Percentiles rank a stretch among this genome's conserved stretches.
Evolutionary conservation across 1,284 basidiomycete species (phyloP).

Genomic region (Sphaerobolus stellatus): DNA sequence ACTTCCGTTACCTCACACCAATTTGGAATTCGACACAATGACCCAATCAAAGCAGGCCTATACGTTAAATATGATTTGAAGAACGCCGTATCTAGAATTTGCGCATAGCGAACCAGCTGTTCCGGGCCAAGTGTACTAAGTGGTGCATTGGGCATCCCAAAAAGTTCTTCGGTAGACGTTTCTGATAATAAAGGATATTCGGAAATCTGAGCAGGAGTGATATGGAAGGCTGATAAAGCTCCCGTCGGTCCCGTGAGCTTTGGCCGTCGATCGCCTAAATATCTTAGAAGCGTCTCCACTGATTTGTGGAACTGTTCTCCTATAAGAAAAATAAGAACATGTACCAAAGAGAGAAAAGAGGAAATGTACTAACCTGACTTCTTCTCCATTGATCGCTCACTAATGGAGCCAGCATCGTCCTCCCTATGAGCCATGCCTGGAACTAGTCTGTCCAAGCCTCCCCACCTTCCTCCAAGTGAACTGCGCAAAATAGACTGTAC

Average conservation of each 20-base stretch:
- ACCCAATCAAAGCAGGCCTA: slow-evolving; percentile 80
- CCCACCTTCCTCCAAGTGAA: slow-evolving; percentile 27
- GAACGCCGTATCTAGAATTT: slow-evolving; percentile 93
- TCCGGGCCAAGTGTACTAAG: slow-evolving; percentile 71
- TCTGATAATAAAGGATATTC: slow-evolving; percentile 31
- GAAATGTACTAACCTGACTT: slow-evolving; percentile 29
- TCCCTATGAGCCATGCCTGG: slow-evolving; percentile 43
- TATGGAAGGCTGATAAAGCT: slow-evolving; percentile 68
- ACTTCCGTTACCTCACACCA: slow-evolving; percentile 98
- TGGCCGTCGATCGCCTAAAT: slow-evolving; percentile 82
- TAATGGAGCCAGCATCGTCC: slow-evolving; percentile 58
- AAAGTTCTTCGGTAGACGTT: slow-evolving; percentile 65
- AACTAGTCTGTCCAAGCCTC: slow-evolving; percentile 49
- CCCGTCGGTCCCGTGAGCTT: slow-evolving; percentile 76
- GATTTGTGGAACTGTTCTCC: slow-evolving; percentile 63
- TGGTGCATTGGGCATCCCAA: slow-evolving; percentile 70
- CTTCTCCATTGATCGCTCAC: slow-evolving; percentile 39
- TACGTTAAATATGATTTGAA: slow-evolving; percentile 88
- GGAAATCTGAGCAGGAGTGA: slow-evolving; percentile 58
- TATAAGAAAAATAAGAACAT: too few relatives aligned
- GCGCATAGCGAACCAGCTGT: slow-evolving; percentile 82
- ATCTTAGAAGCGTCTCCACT: slow-evolving; percentile 66
- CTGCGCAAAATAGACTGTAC: background rate
- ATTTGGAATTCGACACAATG: slow-evolving; percentile 88
- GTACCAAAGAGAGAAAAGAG: too few relatives aligned